Evolutionary conservation across 1,284 basidiomycete species (phyloP), one percentile per base, ranked within the genome.

Genomic region (Ganoderma sp.): DNA sequence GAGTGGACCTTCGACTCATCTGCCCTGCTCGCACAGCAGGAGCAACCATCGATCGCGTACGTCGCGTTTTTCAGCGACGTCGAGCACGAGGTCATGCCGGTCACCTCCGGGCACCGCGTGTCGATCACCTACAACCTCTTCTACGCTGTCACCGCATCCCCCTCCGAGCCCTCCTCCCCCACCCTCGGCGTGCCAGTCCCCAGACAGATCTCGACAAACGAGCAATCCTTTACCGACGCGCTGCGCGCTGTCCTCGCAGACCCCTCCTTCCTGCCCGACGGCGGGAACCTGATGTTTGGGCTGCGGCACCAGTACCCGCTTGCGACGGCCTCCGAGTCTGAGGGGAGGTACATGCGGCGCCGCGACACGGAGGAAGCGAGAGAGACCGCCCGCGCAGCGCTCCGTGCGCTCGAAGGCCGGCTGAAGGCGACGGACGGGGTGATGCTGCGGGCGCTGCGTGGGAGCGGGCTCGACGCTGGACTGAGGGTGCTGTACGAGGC

Each of bases 81-180:
- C 69, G 82, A 83, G 68, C 82, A 85, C 72, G 83, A 85, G 69
- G 82, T 86, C 19, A 54, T 75, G 1, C 78, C 77, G 0, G 82
- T 87, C 14, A 74, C 67, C 6, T 77, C 77, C 0, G 84, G 85
- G 0, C 78, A 80, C 64, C 69, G 73, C 4, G 76, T 86, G 41
- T 84, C 82, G 2, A 68, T 86, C 37, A 82, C 83, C 0, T 84
- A 81, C 73, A 80, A 83, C 73, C 76, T 82, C 48, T 80, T 77
- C 65, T 75, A 76, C 63, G 60, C 69, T 14, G 17, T 54, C 50
- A 43, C 2, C 25, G 48, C 32, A 5, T 39, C 37, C 37, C 37
- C 37, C 6, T 42, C 67, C 22, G 66, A 66, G 19, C 22, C n/a
- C 54, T 8, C 37, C 25, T 22, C n/a, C 12, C 3, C 15, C n/a